A percentile compares a stretch with the other conserved stretches of the same genome.
Evolutionary conservation across 352 stramenopile species (phyloP).

Genomic region (Elongisporangium undulatum): DNA sequence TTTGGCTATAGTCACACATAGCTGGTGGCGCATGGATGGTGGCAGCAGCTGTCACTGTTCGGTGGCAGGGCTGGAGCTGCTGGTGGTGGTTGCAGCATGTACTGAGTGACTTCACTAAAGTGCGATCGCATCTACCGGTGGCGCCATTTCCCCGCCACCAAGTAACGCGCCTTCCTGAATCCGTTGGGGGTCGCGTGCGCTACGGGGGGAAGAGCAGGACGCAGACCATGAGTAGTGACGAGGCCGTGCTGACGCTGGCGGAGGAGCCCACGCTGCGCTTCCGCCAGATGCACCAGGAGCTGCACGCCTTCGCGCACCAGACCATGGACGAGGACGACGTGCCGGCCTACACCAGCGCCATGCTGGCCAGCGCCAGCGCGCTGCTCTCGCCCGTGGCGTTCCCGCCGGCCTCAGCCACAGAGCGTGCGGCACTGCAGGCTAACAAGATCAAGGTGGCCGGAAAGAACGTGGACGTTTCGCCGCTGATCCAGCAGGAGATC

Average conservation of each 20-base stretch:
- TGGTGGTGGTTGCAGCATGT: not conserved
- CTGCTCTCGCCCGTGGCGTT: slow-evolving; percentile 41
- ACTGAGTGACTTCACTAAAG: not conserved
- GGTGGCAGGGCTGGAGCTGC: too few relatives aligned
- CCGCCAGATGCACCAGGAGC: slow-evolving; percentile 68
- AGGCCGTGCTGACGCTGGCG: slow-evolving; percentile 28
- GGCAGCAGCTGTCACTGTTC: too few relatives aligned
- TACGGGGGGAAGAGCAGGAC: not conserved
- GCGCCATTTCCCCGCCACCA: not conserved
- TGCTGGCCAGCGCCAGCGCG: slow-evolving; percentile 34
- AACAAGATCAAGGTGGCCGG: slow-evolving; percentile 54
- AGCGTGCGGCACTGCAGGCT: slow-evolving; percentile 60
- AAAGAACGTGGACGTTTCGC: slow-evolving; percentile 69
- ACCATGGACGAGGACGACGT: slow-evolving; percentile 61
- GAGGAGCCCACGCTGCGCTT: slow-evolving; percentile 62
- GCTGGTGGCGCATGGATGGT: not conserved
- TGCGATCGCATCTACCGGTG: not conserved
- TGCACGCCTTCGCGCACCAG: slow-evolving; percentile 57
- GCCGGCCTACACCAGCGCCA: slow-evolving; percentile 48
- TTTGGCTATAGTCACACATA: not conserved
- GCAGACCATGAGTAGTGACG: not conserved
- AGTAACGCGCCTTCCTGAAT: not conserved
- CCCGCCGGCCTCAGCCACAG: slow-evolving; percentile 24
- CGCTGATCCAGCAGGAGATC: slow-evolving; percentile 80
- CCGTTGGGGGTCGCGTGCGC: not conserved